These are phyloP conservation scores for Colletotrichum noveboracense DNA, from an alignment of 2,329 filamentous ascomycete species.

Conservation along the genomic window DNA sequence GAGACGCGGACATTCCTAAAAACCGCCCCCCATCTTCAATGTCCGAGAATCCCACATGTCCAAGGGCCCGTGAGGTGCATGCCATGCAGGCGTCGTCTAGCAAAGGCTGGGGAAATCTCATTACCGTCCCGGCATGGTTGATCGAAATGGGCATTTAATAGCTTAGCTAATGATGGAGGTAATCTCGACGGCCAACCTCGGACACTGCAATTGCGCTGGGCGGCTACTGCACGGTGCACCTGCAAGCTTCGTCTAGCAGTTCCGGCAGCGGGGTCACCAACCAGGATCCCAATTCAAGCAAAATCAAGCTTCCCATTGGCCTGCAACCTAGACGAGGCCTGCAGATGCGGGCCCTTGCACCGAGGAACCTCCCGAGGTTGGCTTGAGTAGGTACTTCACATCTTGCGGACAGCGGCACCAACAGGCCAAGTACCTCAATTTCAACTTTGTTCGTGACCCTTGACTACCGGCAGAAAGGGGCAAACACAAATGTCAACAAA, in stretches of 20 bases:
- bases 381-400: not conserved
- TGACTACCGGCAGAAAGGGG: constrained; percentile 22
- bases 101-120: not conserved
- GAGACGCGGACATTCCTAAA: not conserved
- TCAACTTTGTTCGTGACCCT: constrained; percentile 10
- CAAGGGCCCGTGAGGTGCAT: not conserved
- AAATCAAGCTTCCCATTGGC: constrained; percentile 18
- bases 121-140: not conserved
- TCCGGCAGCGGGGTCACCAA: not conserved
- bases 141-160: not conserved
- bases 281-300: constrained; percentile 10
- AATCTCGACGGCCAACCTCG: not conserved
- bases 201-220: not conserved
- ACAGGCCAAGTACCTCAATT: not conserved
- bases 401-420: not conserved
- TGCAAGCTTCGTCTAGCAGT: constrained; percentile 16
- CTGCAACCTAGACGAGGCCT: constrained; percentile 9
- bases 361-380: constrained; percentile 6
- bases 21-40: not conserved
- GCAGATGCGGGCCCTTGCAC: constrained; percentile 14
- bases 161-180: not conserved
- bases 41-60: not conserved
- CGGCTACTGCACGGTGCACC: not conserved
- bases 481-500: constrained; percentile 22
- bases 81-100: not conserved